Evolutionary conservation across 2,329 filamentous ascomycete genomes (phyloP).

Genomic region (Elsinoe arachidis): DNA sequence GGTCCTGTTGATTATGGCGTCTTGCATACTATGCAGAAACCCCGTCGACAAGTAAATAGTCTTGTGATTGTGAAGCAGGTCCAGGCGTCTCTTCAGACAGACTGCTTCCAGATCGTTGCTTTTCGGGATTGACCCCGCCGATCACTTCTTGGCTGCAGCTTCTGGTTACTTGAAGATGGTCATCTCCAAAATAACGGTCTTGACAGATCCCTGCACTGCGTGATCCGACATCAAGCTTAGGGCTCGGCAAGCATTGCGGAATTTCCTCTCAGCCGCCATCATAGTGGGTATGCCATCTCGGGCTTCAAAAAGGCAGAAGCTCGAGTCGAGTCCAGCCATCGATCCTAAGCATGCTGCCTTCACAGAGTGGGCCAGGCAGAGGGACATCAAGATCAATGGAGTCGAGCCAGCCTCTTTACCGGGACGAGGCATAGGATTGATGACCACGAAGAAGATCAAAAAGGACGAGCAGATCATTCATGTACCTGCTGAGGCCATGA

Average conservation of each 20-base stretch:
- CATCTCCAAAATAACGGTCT: background rate
- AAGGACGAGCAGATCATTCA: constrained; percentile 53
- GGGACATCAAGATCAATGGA: constrained; percentile 59
- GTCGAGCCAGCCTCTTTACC: constrained; percentile 59
- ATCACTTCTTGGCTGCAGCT: background rate
- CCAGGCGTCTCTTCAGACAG: background rate
- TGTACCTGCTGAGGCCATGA: constrained; percentile 55
- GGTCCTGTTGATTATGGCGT: background rate
- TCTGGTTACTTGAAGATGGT: background rate
- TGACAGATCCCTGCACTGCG: background rate
- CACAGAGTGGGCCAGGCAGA: constrained; percentile 54
- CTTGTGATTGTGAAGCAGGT: background rate
- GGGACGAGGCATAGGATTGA: constrained; percentile 68
- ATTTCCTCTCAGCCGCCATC: background rate
- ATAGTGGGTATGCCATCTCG: background rate
- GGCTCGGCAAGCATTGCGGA: background rate
- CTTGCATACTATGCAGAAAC: background rate
- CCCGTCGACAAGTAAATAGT: background rate
- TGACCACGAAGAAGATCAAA: constrained; percentile 58
- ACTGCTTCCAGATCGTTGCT: background rate
- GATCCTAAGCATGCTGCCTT: constrained; percentile 44
- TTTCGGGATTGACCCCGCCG: background rate
- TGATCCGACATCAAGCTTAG: background rate
- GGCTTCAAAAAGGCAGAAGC: constrained; percentile 2
- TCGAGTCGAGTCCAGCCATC: background rate